A percentile compares a stretch with the other conserved stretches of the same genome.
Conservation (phyloP, 371 early-diverging fungal genomes). For the Nematocida sp. region DNA sequence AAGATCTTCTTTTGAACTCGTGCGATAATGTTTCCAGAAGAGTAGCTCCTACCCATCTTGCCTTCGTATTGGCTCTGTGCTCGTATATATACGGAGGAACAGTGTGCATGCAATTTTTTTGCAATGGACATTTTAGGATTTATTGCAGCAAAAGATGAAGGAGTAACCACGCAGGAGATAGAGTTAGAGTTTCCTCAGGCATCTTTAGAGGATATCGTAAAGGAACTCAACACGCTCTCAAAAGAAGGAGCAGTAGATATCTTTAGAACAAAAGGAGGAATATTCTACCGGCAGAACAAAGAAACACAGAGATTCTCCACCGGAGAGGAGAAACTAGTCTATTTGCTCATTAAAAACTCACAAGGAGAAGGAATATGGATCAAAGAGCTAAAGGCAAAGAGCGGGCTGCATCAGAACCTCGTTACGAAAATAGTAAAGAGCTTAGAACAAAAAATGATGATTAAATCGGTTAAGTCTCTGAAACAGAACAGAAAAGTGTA, state of each 20-base stretch:
- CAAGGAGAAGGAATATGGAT: slow-evolving; percentile 73
- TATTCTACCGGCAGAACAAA: slow-evolving; percentile 54
- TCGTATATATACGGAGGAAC: slow-evolving; percentile 58
- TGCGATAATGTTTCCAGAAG: slow-evolving; percentile 61
- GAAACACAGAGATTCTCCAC: slow-evolving; percentile 4
- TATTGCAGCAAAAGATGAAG: slow-evolving; percentile 57
- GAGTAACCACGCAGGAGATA: slow-evolving; percentile 62
- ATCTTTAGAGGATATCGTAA: slow-evolving; percentile 56
- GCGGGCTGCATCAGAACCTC: slow-evolving; percentile 75
- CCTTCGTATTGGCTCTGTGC: slow-evolving; percentile 64
- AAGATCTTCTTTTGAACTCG: slow-evolving; percentile 62
- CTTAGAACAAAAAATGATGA: slow-evolving; percentile 75
- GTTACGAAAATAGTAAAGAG: slow-evolving; percentile 75
- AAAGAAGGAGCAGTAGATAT: slow-evolving; percentile 58
- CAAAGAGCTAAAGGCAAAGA: slow-evolving; percentile 76
- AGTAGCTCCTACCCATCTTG: slow-evolving; percentile 63
- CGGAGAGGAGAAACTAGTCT: slow-evolving; percentile 62
- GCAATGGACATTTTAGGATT: slow-evolving; percentile 58
- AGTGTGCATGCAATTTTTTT: slow-evolving; percentile 69
- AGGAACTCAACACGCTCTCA: slow-evolving; percentile 51
- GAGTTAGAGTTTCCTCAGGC: slow-evolving; percentile 47
- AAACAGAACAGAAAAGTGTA: slow-evolving; percentile 79
- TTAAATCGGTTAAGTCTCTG: slow-evolving; percentile 84
- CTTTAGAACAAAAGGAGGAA: slow-evolving; percentile 42
- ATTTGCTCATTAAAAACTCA: slow-evolving; percentile 53